Base-by-base conservation (phyloP, 2,329 filamentous ascomycete genomes). In the Penicillium sp. region DNA sequence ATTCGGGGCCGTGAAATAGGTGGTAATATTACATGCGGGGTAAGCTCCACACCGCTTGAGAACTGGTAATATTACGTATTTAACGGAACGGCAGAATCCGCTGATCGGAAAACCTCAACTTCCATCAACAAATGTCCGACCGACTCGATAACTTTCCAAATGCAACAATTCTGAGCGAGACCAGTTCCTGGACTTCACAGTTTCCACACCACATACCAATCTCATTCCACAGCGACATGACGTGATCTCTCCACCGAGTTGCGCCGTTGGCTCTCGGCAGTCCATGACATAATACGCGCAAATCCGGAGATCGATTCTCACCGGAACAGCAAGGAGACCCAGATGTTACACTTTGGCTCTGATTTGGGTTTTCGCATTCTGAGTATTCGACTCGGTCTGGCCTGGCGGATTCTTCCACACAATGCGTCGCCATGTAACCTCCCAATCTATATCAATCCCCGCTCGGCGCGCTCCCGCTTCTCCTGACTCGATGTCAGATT, bases 261-360 rank as follows among this genome's bases (percentile, higher is more conserved):
- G 30, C 13, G 18, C n/a, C 18, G 29, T 48, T 43, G 46, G 46
- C 46, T 32, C 10, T 48, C 46, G 46, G 46, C 41, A 35, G 40
- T 41, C 41, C 33, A 44, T 48, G 45, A 38, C 43, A 37, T 37
- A 37, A 37, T 27, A 37, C 34, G 6, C 25, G 31, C 37, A 27
- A 39, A 34, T 39, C 26, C 37, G 37, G 31, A 35, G 37, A 28
- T 15, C 11, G 17, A 23, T 18, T 10, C 25, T 10, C 23, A 3
- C 17, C 37, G 30, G 18, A 39, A 17, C 30, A 26, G 34, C 31
- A 18, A 15, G 4, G 9, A 18, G 31, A 39, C 37, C 37, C 37
- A 34, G 25, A 34, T 26, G 34, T 34, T 30, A 39, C 27, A 25
- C 25, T 30, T 33, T 13, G 14, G 22, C 22, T 25, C 30, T 39